Conservation (phyloP, 2,329 filamentous ascomycete genomes). For the Claviceps sp. region DNA sequence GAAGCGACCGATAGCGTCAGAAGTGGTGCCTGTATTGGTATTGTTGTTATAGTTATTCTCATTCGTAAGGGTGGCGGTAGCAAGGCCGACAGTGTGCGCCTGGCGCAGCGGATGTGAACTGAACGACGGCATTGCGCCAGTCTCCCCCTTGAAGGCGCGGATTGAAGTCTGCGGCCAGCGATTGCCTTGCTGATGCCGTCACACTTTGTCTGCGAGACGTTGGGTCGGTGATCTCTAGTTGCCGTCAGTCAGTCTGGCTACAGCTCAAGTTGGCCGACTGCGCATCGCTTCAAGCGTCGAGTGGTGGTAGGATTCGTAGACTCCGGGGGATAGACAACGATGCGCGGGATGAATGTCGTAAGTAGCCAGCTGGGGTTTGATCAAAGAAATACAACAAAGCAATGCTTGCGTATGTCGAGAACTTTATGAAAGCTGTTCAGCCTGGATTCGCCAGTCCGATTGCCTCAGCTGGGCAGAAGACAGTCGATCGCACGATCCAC, state of each 20-base stretch:
- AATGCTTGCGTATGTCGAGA: not conserved
- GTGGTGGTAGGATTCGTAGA: not conserved
- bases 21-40: conserved; percentile 25
- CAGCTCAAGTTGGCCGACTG: not conserved
- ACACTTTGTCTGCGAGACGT: not conserved
- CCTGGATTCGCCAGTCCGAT: not conserved
- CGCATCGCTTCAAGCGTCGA: conserved; percentile 3
- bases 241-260: not conserved
- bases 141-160: conserved; percentile 10
- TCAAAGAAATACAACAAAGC: not conserved
- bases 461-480: not conserved
- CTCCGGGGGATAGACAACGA: not conserved
- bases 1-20: conserved; percentile 41
- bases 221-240: not conserved
- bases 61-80: conserved; percentile 1
- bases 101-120: conserved; percentile 45
- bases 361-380: not conserved
- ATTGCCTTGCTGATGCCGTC: not conserved
- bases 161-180: not conserved
- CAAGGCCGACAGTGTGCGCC: conserved; percentile 34
- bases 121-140: conserved; percentile 40
- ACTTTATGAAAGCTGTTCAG: not conserved
- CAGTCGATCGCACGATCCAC: not conserved
- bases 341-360: not conserved
- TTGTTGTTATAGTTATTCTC: conserved; percentile 2